Conservation (phyloP, 2,329 filamentous ascomycete species). For the Alternaria consortialis region DNA sequence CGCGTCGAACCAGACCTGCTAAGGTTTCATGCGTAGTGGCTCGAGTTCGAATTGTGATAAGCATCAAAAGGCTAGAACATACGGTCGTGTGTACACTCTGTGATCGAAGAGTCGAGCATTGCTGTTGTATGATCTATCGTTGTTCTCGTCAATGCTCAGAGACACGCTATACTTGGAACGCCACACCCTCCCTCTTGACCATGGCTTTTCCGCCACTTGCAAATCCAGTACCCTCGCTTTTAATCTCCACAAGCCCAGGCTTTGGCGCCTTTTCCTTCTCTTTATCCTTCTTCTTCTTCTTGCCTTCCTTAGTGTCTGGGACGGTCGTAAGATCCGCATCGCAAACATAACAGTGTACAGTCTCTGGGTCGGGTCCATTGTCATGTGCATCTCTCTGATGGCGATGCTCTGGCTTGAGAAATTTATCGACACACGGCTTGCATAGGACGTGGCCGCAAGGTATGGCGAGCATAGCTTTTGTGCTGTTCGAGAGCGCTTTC, state of each 20-base stretch:
- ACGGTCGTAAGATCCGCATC: constrained; percentile 73
- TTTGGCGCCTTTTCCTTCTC: constrained; percentile 70
- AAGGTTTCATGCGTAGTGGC: too few species aligned
- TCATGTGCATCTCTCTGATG: constrained; percentile 64
- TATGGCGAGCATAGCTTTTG: constrained; percentile 82
- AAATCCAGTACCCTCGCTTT: constrained; percentile 90
- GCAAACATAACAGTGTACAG: constrained; percentile 83
- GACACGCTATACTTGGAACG: constrained; percentile 67
- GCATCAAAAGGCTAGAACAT: not conserved
- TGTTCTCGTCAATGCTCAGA: not conserved
- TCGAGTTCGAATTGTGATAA: too few species aligned
- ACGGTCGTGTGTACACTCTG: not conserved
- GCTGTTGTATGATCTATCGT: not conserved
- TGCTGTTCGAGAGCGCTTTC: constrained; percentile 82
- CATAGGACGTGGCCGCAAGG: constrained; percentile 94
- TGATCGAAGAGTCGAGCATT: not conserved
- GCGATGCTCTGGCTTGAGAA: constrained; percentile 65
- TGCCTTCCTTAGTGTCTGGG: constrained; percentile 37
- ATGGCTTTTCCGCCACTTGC: constrained; percentile 85
- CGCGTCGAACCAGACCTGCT: not conserved
- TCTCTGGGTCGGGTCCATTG: constrained; percentile 60
- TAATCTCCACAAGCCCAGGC: constrained; percentile 79
- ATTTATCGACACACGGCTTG: constrained; percentile 82
- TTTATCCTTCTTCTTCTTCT: constrained; percentile 57
- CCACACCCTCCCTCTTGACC: constrained; percentile 79